Percentiles rank a stretch among this genome's conserved stretches.
These are phyloP conservation scores for Colletotrichum aenigma DNA, from an alignment of 2,329 filamentous ascomycete genomes.

Conservation along the genomic window DNA sequence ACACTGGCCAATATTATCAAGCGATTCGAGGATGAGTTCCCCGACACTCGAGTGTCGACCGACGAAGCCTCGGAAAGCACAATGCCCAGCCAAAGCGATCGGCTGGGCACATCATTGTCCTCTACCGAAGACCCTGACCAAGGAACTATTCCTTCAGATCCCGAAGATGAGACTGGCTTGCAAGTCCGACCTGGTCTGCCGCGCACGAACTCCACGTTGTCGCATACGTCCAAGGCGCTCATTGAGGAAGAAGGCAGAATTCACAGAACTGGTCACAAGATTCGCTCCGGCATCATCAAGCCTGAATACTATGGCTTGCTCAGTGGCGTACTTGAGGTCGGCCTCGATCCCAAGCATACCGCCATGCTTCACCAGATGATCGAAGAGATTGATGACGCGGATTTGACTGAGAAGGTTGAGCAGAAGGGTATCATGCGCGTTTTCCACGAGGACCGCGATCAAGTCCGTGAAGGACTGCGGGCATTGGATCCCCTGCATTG, in stretches of 20 bases:
- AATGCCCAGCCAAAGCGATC: slow-evolving; percentile 27
- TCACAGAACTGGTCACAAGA: slow-evolving; percentile 60
- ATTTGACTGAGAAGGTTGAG: slow-evolving; percentile 56
- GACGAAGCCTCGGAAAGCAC: slow-evolving; percentile 32
- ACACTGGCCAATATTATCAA: slow-evolving; percentile 92
- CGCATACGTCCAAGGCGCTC: slow-evolving; percentile 53
- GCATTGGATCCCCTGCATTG: slow-evolving; percentile 71
- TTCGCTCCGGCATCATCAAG: slow-evolving; percentile 58
- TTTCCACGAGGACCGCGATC: slow-evolving; percentile 62
- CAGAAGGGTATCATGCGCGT: slow-evolving; percentile 64
- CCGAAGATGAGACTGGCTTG: slow-evolving; percentile 53
- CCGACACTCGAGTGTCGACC: slow-evolving; percentile 71
- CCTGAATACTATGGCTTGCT: slow-evolving; percentile 57
- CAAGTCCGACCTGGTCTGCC: slow-evolving; percentile 46
- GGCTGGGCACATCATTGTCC: slow-evolving; percentile 31
- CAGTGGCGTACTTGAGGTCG: slow-evolving; percentile 52
- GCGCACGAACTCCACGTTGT: slow-evolving; percentile 57
- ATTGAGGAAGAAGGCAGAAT: slow-evolving; percentile 62
- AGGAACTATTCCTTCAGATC: slow-evolving; percentile 45
- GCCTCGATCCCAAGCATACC: slow-evolving; percentile 53
- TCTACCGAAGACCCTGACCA: slow-evolving; percentile 40
- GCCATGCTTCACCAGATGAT: slow-evolving; percentile 66
- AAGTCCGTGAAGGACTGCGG: slow-evolving; percentile 53
- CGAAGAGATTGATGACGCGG: slow-evolving; percentile 65
- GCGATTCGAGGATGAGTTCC: slow-evolving; percentile 95